phyloP scores from a whole-genome alignment of 2,329 filamentous ascomycete genomes.

The Alternaria dauci region DNA sequence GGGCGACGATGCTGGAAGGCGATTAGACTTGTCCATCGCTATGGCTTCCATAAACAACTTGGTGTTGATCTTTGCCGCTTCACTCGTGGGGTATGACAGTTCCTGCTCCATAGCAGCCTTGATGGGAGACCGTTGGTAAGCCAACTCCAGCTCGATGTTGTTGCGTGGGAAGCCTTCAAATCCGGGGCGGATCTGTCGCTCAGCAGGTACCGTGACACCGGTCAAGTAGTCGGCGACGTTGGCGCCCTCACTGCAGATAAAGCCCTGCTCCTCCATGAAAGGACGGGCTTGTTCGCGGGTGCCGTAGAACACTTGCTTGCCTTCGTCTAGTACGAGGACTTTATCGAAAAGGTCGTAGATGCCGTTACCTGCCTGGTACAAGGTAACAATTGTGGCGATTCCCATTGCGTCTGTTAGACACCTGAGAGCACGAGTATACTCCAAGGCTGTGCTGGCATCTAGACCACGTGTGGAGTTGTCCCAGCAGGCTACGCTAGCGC shows the following conservation, averaged over 20 bases:
- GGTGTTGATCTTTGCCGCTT: conserved; percentile 52
- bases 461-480: conserved; percentile 54
- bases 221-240: conserved; percentile 80
- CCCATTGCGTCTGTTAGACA: conserved; percentile 60
- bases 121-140: conserved; percentile 62
- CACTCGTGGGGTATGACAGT: conserved; percentile 64
- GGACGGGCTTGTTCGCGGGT: conserved; percentile 64
- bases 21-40: conserved; percentile 63
- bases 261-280: conserved; percentile 75
- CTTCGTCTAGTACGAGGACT: conserved; percentile 75
- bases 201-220: conserved; percentile 66
- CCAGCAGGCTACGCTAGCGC: conserved; percentile 64
- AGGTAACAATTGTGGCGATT: conserved; percentile 62
- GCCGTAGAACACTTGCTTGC: conserved; percentile 78
- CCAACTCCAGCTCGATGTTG: conserved; percentile 52
- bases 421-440: conserved; percentile 64
- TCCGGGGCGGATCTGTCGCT: conserved; percentile 52
- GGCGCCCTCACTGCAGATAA: conserved; percentile 67
- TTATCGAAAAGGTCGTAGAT: conserved; percentile 75
- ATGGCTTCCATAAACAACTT: conserved; percentile 64
- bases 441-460: conserved; percentile 57
- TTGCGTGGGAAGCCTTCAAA: conserved; percentile 56
- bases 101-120: conserved; percentile 62
- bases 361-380: conserved; percentile 61
- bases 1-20: conserved; percentile 62